These are phyloP conservation scores for Lactarius psammicola DNA, from an alignment of 768 basidiomycete genomes.

Conservation along the genomic window DNA sequence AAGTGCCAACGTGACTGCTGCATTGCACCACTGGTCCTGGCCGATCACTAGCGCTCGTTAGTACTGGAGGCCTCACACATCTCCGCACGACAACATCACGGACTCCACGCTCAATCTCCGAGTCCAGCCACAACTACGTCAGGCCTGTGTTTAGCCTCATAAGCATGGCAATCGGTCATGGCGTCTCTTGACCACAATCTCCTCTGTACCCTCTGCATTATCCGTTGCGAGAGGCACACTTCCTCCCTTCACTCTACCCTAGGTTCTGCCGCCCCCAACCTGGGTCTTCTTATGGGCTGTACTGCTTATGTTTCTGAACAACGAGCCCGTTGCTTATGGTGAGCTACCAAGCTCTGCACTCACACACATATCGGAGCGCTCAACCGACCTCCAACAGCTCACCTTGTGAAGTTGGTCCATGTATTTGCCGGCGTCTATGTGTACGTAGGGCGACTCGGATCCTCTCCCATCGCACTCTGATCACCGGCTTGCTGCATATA, in stretches of 20 bases:
- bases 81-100: not conserved
- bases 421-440: slow-evolving; percentile 19
- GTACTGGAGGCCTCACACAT: not conserved
- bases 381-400: not conserved
- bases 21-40: too few species aligned
- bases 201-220: not conserved
- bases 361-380: not conserved
- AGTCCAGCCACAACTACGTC: slow-evolving; percentile 1
- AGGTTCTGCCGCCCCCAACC: not conserved
- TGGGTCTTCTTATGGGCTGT: not conserved
- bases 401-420: slow-evolving; percentile 19
- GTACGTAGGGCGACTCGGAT: not conserved
- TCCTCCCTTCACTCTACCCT: not conserved
- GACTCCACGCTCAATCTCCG: slow-evolving; percentile 12
- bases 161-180: not conserved
- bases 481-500: not conserved
- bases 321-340: slow-evolving; percentile 13
- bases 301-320: slow-evolving; percentile 12
- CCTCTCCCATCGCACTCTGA: not conserved
- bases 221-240: not conserved
- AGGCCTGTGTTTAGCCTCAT: slow-evolving; percentile 1
- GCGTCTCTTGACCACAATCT: not conserved
- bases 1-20: too few species aligned
- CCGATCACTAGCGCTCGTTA: too few species aligned
- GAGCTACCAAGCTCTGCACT: not conserved